phyloP scores from a whole-genome alignment of 495 filamentous ascomycete genomes.

The Neurospora sp. region DNA sequence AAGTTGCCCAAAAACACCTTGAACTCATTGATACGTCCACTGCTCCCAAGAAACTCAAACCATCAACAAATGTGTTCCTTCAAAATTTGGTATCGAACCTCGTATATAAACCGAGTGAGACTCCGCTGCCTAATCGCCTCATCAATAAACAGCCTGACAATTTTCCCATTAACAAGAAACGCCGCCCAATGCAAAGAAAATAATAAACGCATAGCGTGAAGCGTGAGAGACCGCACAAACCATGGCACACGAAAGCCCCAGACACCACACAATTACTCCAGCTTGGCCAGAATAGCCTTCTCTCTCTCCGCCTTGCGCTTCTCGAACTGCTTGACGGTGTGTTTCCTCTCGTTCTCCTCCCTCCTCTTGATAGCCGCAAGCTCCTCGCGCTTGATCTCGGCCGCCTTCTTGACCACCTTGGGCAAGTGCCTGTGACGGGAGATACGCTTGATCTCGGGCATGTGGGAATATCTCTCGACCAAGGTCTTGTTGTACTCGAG shows the following conservation, averaged over 20 bases:
- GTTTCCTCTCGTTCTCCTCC: constrained; percentile 89
- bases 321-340: constrained; percentile 67
- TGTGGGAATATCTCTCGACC: constrained; percentile 76
- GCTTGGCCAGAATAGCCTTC: constrained; percentile 75
- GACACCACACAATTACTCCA: constrained; percentile 44
- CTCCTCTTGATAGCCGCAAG: constrained; percentile 74
- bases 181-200: constrained; percentile 15
- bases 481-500: constrained; percentile 89
- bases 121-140: neutral
- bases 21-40: no score
- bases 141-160: neutral
- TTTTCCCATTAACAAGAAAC: constrained; percentile 5
- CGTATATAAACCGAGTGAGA: neutral
- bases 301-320: constrained; percentile 76
- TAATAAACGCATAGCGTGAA: neutral
- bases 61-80: no score
- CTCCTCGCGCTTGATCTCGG: constrained; percentile 92
- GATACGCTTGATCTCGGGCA: constrained; percentile 93
- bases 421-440: constrained; percentile 84
- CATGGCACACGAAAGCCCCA: neutral
- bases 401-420: constrained; percentile 92
- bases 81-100: neutral
- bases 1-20: no score
- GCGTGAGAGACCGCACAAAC: neutral
- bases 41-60: no score